Base-by-base conservation (phyloP, 1,284 basidiomycete species). In the Sporisorium iseilematis-ciliati region DNA sequence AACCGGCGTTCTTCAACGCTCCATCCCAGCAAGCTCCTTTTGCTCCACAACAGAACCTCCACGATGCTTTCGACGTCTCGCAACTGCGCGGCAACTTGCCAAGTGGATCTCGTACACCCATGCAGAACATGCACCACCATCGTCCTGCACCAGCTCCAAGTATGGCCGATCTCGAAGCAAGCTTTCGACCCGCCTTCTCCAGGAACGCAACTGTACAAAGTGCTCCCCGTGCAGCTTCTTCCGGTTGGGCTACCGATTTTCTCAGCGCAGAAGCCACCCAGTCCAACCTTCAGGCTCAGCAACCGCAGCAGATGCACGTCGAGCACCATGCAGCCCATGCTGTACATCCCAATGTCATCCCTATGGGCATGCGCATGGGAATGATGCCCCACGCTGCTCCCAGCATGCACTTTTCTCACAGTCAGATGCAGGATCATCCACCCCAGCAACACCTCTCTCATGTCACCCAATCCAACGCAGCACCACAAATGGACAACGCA, bases 231-330 rank as follows among this genome's bases (percentile, higher is more conserved):
- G 60, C 62, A 11, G 64, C 62, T 29, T 59, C 52, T 2, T 64
- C 77, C 6, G 77, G 68, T 2, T 80, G 79, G 79, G 79, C 77
- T 6, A 71, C 52, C 46, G 79, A 80, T 53, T 80, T 80, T 56
- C 61, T 80, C 52, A 55, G 53, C 54, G 53, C 61, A 18, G 70
- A 57, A 49, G 41, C 58, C n/a, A 48, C 62, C 26, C 66, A 40
- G 33, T 53, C 68, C 29, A 50, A 31, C 21, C 20, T 49, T 8
- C 52, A 50, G 55, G 26, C 57, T 4, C 53, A 61, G 29, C 48
- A 54, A n/a, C 4, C 43, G 16, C 62, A 65, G 41, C 62, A 64
- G 31, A 60, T 67, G 70, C 54, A 63, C 48, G 50, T 55, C 20
- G 55, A 59, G 20, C 62, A 54, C 16, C 58, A 57, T 21, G 35